These are phyloP conservation scores for Brassica incana DNA, from an alignment of 345 rosid genomes.

Conservation along the genomic window DNA sequence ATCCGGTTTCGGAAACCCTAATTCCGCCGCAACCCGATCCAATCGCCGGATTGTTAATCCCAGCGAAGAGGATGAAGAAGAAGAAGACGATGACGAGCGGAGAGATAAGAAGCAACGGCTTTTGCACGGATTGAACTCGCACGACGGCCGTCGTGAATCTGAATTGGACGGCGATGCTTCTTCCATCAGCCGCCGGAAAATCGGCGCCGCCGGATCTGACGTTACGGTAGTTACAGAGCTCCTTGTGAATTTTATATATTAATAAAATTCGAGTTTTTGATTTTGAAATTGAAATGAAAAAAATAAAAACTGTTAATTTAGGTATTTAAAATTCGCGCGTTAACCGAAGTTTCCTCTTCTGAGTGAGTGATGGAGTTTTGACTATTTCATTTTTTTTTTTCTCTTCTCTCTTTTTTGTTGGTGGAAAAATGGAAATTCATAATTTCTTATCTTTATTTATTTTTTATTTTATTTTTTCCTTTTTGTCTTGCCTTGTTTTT, in stretches of 20 bases:
- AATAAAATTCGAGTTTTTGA: not conserved
- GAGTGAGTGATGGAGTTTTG: constrained; percentile 53
- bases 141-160: constrained; percentile 25
- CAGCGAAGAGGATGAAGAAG: constrained; percentile 51
- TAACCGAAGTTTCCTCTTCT: constrained; percentile 15
- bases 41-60: constrained; percentile 43
- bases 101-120: constrained; percentile 65
- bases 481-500: constrained; percentile 23
- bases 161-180: constrained; percentile 37
- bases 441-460: constrained; percentile 30
- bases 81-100: constrained; percentile 60
- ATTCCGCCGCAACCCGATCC: constrained; percentile 46
- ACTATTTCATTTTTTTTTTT: constrained; percentile 44
- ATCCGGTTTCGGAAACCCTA: constrained; percentile 58
- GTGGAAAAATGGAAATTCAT: constrained; percentile 39
- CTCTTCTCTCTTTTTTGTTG: constrained; percentile 7
- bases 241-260: not conserved
- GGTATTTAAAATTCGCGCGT: constrained; percentile 48
- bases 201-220: constrained; percentile 54
- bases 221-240: constrained; percentile 45
- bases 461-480: not conserved
- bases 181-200: constrained; percentile 42
- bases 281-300: not conserved
- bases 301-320: not conserved
- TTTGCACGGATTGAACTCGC: constrained; percentile 58